Base-by-base conservation (phyloP, 2,329 filamentous ascomycete species). In the Fusarium devonianum region DNA sequence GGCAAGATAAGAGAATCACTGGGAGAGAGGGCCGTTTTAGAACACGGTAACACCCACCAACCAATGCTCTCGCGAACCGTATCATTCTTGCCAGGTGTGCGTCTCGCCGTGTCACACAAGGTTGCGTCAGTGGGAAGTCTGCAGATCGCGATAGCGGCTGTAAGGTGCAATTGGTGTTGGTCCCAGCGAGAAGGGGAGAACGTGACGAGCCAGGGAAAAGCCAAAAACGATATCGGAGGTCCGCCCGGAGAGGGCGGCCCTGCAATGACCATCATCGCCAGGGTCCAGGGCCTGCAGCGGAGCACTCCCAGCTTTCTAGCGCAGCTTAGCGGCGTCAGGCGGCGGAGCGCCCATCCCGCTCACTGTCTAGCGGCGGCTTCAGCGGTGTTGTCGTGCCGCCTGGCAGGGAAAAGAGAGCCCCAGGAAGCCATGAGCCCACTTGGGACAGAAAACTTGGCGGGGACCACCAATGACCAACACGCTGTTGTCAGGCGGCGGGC, bases 391-490 rank as follows among this genome's bases (percentile, higher is more conserved):
- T 14, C 14, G 23, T 47, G 56, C 55, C 55, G 55, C 55, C 55
- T 13, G 33, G 32, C 19, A n/a, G 40, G 38, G 47, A 51, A 35
- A 30, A 36, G 18, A 8, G 49, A 38, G 7, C 25, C 26, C n/a
- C 21, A 35, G 22, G 21, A n/a, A n/a, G n/a, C n/a, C n/a, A n/a
- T n/a, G n/a, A 59, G 49, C 23, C 55, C 55, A 58, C 55, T 52
- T 28, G 17, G 30, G 9, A 26, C 9, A 51, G 54, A 60, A 62
- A 62, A 53, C 50, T 47, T 53, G 54, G 29, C 29, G 28, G 37
- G 23, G 34, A 17, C 40, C 40, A 22, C 63, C 63, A 65, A 65
- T 65, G 59, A 63, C 58, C 58, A 56, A 63, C 54, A 18, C 18
- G 41, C 41, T 53, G 59, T 65, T 64, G 60, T 58, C 62, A 60